Evolutionary conservation across 2,329 filamentous ascomycete genomes (phyloP).

Genomic region (Chaetoscypha palmicola): DNA sequence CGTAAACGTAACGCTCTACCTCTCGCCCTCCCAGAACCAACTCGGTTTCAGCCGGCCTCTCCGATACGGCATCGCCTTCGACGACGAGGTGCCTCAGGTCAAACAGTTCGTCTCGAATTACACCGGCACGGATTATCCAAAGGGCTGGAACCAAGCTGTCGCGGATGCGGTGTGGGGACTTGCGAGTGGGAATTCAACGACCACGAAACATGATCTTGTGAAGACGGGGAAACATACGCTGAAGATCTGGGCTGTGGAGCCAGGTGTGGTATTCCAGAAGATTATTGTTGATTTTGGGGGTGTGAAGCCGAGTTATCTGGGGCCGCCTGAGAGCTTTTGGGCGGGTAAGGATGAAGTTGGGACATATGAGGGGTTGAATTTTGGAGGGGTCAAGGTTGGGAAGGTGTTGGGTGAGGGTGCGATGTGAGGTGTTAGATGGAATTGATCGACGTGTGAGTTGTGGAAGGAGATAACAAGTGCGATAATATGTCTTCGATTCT

Average conservation of each 20-base stretch:
- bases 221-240: conserved; percentile 27
- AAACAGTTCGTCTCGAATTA: conserved; percentile 29
- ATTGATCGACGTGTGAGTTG: too few relatives aligned
- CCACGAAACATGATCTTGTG: conserved; percentile 21
- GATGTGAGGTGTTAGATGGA: neutral
- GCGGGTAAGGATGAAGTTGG: conserved; percentile 5
- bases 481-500: too few relatives aligned
- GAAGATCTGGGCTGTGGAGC: conserved; percentile 29
- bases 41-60: conserved; percentile 40
- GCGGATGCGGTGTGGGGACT: conserved; percentile 25
- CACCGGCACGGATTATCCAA: conserved; percentile 20
- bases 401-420: neutral
- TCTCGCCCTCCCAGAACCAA: conserved; percentile 47
- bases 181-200: conserved; percentile 23
- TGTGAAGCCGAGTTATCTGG: conserved; percentile 33
- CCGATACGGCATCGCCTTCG: conserved; percentile 44
- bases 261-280: conserved; percentile 32
- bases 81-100: conserved; percentile 31
- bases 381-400: conserved; percentile 3
- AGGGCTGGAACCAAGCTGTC: conserved; percentile 22
- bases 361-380: conserved; percentile 5
- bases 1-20: conserved; percentile 39
- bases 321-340: conserved; percentile 31
- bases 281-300: conserved; percentile 35
- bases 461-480: too few relatives aligned